Base-by-base conservation (phyloP, 2,329 filamentous ascomycete genomes). In the Cytospora mali region DNA sequence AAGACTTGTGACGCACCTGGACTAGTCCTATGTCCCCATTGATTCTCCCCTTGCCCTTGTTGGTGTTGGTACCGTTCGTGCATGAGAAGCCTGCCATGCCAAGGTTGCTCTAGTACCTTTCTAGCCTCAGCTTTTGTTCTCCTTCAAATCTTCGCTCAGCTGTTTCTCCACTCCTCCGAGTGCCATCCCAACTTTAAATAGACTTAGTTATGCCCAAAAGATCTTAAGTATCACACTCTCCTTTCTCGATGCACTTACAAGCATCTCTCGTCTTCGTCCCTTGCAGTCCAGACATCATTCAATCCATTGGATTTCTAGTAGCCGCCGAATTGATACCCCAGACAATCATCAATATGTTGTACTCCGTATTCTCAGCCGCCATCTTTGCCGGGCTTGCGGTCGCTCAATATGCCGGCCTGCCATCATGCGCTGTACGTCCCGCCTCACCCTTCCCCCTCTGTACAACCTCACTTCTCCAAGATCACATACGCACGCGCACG, bases 401-500 rank as follows among this genome's bases (percentile, higher is more conserved):
- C 65, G 82, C 82, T 46, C 83, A 85, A 71, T 70, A 80, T 62
- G 68, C 70, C 31, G 70, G 69, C 46, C 78, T 84, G 55, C 86
- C 84, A 18, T 64, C 66, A 11, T 88, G 81, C 69, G 84, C 85
- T 67, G 85, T 88, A 78, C 70, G 83, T 80, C 42, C 23, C n/a
- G n/a, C n/a, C n/a, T n/a, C n/a, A n/a, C 31, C 33, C 23, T 16
- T 23, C 48, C 23, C n/a, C 23, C 14, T 16, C 27, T 39, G 31
- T 33, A 33, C 9, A 4, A 33, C 3, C 21, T 9, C 35, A n/a
- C 23, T 3, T 53, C n/a, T 2, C 13, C 33, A 18, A 10, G 14
- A 21, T 6, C 54, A 13, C 21, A 51, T 10, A 55, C 51, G n/a
- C n/a, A n/a, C n/a, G n/a, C n/a, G n/a, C n/a, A n/a, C n/a, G n/a